Conservation (phyloP, 164 flowering plant species). For the Vitis amurensis region DNA sequence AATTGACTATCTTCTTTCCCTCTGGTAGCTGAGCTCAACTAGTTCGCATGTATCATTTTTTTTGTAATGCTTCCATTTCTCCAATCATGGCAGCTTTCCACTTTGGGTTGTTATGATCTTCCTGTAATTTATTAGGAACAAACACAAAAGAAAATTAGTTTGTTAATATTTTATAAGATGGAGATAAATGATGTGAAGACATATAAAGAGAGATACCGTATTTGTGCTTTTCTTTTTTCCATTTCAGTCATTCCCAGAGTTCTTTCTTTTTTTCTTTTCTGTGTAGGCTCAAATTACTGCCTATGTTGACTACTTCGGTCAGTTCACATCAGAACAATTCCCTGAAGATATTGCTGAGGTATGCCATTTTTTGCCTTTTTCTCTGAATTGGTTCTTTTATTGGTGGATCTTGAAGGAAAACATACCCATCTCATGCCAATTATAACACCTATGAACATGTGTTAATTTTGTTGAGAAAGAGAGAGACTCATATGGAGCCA, state of each 20-base stretch:
- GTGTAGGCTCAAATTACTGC: constrained; percentile 81
- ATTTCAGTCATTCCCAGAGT: background rate
- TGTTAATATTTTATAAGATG: no score
- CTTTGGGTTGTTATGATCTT: no score
- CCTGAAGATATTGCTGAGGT: constrained; percentile 96
- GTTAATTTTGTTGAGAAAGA: background rate
- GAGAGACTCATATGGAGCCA: background rate
- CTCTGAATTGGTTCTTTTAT: background rate
- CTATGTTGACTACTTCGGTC: constrained; percentile 90
- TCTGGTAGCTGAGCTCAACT: no score
- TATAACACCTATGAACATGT: background rate
- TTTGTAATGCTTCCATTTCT: no score
- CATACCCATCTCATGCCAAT: background rate
- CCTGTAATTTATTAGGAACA: no score
- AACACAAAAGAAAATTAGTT: no score
- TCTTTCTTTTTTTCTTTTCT: background rate
- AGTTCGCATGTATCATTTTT: no score
- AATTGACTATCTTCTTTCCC: no score
- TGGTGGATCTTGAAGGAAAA: background rate
- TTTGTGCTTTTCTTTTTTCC: background rate
- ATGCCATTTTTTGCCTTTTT: constrained; percentile 15
- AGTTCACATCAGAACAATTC: constrained; percentile 87
- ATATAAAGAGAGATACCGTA: background rate
- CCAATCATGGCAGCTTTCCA: no score
- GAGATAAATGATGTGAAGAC: no score